These are phyloP conservation scores for Aspergillus novoparasiticus DNA, from an alignment of 2,329 filamentous ascomycete species.

Conservation along the genomic window DNA sequence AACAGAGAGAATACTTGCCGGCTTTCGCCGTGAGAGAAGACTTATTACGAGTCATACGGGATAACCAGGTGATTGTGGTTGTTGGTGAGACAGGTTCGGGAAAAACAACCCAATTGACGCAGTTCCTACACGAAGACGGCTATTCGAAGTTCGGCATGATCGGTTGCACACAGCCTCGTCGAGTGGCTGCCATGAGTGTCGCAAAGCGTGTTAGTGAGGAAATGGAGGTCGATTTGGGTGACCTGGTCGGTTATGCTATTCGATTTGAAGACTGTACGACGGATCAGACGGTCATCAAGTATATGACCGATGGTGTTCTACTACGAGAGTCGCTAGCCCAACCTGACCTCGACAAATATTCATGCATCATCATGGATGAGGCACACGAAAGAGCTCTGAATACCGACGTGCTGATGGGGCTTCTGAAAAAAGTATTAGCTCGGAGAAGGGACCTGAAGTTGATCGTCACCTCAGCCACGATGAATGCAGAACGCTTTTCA, in stretches of 20 bases:
- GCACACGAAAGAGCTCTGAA: conserved; percentile 96
- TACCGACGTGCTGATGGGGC: conserved; percentile 93
- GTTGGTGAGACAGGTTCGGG: conserved; percentile 97
- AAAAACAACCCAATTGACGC: conserved; percentile 95
- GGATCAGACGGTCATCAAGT: conserved; percentile 94
- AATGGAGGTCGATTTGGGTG: conserved; percentile 91
- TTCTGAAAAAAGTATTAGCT: conserved; percentile 96
- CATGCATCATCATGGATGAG: conserved; percentile 99
- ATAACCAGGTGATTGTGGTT: conserved; percentile 96
- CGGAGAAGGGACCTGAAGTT: conserved; percentile 88
- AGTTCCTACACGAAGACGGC: conserved; percentile 94
- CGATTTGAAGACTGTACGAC: conserved; percentile 98
- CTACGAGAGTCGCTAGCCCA: conserved; percentile 92
- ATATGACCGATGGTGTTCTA: conserved; percentile 97
- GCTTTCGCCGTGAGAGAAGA: conserved; percentile 97
- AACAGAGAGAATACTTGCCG: conserved; percentile 90
- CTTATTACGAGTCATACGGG: conserved; percentile 83
- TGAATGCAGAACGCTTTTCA: conserved; percentile 96
- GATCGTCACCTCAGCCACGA: conserved; percentile 96
- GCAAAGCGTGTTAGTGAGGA: conserved; percentile 97
- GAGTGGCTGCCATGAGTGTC: conserved; percentile 98
- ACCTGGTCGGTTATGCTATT: conserved; percentile 91
- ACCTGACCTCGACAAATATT: conserved; percentile 90
- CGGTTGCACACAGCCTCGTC: conserved; percentile 91
- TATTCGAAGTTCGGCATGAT: conserved; percentile 88